Conservation (phyloP, 768 basidiomycete genomes). For the Leccinum disarticulatum region DNA sequence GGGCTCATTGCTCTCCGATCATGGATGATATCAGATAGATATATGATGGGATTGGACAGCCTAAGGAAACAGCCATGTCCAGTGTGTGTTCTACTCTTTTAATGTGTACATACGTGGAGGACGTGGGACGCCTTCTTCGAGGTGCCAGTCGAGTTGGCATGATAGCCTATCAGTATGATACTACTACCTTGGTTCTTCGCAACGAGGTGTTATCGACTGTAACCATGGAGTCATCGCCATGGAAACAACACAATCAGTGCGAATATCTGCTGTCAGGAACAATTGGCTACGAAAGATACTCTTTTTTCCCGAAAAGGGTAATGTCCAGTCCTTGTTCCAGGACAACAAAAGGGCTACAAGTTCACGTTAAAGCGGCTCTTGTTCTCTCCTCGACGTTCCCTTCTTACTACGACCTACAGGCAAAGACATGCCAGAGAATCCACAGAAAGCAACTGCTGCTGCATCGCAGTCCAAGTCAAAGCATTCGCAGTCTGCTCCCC, state of each 20-base stretch:
- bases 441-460: constrained; percentile 17
- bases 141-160: neutral
- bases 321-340: constrained; percentile 19
- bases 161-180: too few species aligned
- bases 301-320: constrained; percentile 1
- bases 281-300: neutral
- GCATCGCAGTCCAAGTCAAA: constrained; percentile 38
- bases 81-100: too few species aligned
- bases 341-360: constrained; percentile 17
- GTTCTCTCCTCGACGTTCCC: constrained; percentile 13
- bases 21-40: neutral
- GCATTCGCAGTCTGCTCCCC: constrained; percentile 56
- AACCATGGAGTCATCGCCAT: neutral
- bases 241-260: neutral
- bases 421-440: constrained; percentile 30
- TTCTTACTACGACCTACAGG: neutral
- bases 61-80: neutral
- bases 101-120: too few species aligned
- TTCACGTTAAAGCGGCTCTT: constrained; percentile 11
- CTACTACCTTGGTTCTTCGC: too few species aligned
- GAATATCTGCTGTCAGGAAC: neutral
- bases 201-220: neutral
- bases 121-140: neutral
- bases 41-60: neutral
- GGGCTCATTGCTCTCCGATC: neutral